Evolutionary conservation across 129 eudicot genomes (phyloP), one percentile per base, ranked within the genome.

Genomic region (Chrysanthemum makinoi): DNA sequence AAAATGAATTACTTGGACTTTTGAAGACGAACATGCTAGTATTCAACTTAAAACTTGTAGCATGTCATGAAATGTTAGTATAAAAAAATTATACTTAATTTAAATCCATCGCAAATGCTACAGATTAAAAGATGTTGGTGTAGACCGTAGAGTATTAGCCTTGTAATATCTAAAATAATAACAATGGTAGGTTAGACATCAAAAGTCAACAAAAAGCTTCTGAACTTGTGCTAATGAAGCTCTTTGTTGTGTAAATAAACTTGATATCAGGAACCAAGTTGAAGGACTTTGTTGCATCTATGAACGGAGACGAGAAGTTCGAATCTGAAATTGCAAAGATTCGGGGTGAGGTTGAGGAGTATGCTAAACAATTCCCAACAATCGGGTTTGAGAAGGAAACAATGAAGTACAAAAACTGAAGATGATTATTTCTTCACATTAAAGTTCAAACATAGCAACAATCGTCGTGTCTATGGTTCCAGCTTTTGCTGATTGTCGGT

Each of bases 311-410:
- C 1, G 76, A 74, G 75, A 72, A 59, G 8, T 47, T 80, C 67
- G 82, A 85, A 72, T 71, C 88, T 20, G 95, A 86, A 68, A 63
- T 93, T 55, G 16, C 70, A 53, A 87, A 82, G 77, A 83, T 93
- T 18, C 78, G 92, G 33, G 72, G 65, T 4, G 87, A 79, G 54
- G 95, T 93, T 17, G 96, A 93, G 83, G 92, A 89, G 61, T 93
- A 83, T 77, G 98, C 98, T 2, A 89, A 93, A 65, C 96, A 89
- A 68, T 87, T 93, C 60, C 98, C 98, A 0, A 93, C 96, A 43
- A 80, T 93, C 48, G 98, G 98, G 44, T 93, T 93, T 59, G 95
- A 89, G 80, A 93, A 93, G 72, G 95, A 87, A 70, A 87, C 95
- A 13, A 93, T 93, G 96, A 87, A 89, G 70, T 89, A 89, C 86